Conservation (phyloP, 352 stramenopile species). For the Ochromonadaceae sp. region DNA sequence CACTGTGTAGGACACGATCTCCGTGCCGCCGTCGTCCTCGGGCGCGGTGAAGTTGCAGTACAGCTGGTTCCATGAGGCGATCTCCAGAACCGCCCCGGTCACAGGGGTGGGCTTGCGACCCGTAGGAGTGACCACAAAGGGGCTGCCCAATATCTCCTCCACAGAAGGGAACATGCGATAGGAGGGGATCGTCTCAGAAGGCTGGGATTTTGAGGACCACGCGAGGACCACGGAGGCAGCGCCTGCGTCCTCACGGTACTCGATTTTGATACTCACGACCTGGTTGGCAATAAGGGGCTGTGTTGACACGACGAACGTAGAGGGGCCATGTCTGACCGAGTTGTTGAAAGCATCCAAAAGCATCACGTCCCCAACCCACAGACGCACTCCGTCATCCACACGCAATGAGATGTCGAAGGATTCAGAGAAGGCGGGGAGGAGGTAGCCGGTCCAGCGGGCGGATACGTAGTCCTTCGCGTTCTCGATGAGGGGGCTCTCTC, state of each 20-base stretch:
- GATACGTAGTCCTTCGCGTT: conserved; percentile 82
- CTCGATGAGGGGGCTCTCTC: conserved; percentile 55
- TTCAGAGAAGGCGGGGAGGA: conserved; percentile 72
- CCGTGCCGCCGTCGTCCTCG: conserved; percentile 56
- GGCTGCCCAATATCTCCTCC: conserved; percentile 36
- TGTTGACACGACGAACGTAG: conserved; percentile 36
- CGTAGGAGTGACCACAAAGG: conserved; percentile 34
- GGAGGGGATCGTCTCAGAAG: conserved; percentile 56
- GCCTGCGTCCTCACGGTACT: conserved; percentile 78
- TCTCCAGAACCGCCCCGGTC: conserved; percentile 29
- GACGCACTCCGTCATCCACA: conserved; percentile 64
- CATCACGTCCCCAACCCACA: conserved; percentile 61
- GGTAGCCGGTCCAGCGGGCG: conserved; percentile 73
- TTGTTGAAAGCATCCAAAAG: conserved; percentile 65
- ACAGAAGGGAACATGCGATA: conserved; percentile 61
- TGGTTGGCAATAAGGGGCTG: conserved; percentile 51
- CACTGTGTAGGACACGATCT: conserved; percentile 53
- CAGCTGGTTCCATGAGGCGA: conserved; percentile 44
- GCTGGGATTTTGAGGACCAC: conserved; percentile 70
- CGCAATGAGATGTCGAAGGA: conserved; percentile 60
- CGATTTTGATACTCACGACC: conserved; percentile 61
- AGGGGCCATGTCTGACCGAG: conserved; percentile 37
- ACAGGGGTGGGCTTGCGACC: conserved; percentile 38
- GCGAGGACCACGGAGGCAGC: conserved; percentile 54
- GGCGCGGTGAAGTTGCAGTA: conserved; percentile 53